A percentile compares a stretch with the other conserved stretches of the same genome.
phyloP scores from a whole-genome alignment of 1,284 basidiomycete genomes.

The Ganoderma multipileum region DNA sequence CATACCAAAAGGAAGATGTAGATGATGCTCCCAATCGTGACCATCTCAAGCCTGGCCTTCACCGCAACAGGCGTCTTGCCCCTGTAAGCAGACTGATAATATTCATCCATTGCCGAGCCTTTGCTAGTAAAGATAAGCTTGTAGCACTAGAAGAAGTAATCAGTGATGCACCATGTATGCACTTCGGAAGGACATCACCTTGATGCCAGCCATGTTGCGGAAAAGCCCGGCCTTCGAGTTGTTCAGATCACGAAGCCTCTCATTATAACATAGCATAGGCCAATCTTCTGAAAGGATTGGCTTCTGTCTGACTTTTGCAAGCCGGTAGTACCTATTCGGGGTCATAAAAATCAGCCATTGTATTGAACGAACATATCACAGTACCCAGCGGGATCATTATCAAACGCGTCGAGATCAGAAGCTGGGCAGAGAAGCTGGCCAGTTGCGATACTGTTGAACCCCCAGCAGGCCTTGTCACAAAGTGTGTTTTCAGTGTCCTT shows the following conservation, averaged over 20 bases:
- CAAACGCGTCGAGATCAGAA: not conserved
- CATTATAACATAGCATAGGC: not conserved
- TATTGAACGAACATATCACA: too few relatives aligned
- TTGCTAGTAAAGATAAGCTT: not conserved
- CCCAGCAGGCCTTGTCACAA: not conserved
- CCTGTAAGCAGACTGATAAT: not conserved
- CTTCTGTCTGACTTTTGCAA: not conserved
- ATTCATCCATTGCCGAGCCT: not conserved
- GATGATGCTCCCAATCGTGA: not conserved
- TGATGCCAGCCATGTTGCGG: not conserved
- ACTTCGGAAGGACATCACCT: too few relatives aligned
- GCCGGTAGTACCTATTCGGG: not conserved
- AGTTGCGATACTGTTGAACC: not conserved
- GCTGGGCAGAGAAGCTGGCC: not conserved
- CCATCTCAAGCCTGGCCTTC: not conserved
- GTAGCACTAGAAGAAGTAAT: too few relatives aligned
- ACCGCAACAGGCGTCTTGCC: not conserved
- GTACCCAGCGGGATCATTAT: not conserved
- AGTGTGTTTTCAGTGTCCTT: not conserved
- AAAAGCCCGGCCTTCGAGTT: not conserved
- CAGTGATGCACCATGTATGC: too few relatives aligned
- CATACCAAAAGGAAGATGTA: not conserved
- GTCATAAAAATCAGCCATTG: not conserved
- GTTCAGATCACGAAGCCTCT: not conserved
- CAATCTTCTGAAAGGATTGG: not conserved